Percentiles rank a stretch among this genome's conserved stretches.
phyloP scores from a whole-genome alignment of 768 basidiomycete species.

The Peribolospora baueri region DNA sequence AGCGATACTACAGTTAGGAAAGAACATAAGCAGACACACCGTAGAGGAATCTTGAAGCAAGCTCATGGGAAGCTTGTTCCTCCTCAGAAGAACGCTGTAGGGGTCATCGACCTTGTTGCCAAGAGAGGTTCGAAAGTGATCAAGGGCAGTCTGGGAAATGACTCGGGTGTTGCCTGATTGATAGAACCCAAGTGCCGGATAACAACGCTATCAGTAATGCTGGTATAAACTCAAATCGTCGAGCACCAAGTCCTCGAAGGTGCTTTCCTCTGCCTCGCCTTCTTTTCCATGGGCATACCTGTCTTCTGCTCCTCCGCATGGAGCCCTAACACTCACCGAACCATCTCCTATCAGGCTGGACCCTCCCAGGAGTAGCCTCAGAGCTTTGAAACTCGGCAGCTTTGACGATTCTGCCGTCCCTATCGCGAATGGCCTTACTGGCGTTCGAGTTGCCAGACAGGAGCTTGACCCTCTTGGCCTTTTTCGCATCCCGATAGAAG shows the following conservation, averaged over 20 bases:
- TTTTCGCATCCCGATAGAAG: constrained; percentile 92
- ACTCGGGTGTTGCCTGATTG: constrained; percentile 79
- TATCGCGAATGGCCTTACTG: constrained; percentile 57
- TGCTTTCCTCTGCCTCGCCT: no score
- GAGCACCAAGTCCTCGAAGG: no score
- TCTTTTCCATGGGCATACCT: no score
- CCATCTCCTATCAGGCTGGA: constrained; percentile 89
- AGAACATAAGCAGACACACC: constrained; percentile 28
- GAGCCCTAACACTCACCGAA: constrained; percentile 40
- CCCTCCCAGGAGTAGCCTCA: constrained; percentile 70
- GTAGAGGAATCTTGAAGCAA: constrained; percentile 53
- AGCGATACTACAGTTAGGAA: background rate
- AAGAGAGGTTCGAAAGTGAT: constrained; percentile 83
- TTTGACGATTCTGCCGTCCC: constrained; percentile 72
- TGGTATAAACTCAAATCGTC: no score
- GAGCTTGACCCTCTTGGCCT: constrained; percentile 65
- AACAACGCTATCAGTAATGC: background rate
- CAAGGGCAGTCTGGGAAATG: constrained; percentile 82
- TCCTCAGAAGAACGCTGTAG: constrained; percentile 73
- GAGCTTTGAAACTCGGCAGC: constrained; percentile 89
- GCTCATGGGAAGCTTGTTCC: constrained; percentile 94
- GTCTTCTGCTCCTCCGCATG: no score
- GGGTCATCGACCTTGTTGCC: constrained; percentile 68
- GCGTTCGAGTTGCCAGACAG: constrained; percentile 40
- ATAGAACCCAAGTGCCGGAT: background rate